Evolutionary conservation across 2,329 filamentous ascomycete species (phyloP).

Genomic region (Sclerotinia glacialis): DNA sequence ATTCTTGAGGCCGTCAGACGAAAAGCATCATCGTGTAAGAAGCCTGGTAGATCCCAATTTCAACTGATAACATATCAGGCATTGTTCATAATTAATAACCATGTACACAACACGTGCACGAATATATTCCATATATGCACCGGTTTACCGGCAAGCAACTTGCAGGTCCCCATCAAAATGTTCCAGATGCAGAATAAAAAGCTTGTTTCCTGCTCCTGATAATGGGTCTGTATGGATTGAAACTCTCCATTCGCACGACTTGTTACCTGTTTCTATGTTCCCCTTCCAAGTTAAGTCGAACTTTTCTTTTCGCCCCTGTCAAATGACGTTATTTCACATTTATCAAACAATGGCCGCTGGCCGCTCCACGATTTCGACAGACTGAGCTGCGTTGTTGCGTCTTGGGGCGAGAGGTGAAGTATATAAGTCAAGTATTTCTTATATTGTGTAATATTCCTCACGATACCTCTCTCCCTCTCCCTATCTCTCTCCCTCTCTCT

Average conservation of each 20-base stretch:
- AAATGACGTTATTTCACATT: constrained; percentile 11
- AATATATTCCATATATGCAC: not conserved
- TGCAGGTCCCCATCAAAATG: not conserved
- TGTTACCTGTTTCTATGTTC: not conserved
- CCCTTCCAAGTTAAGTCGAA: not conserved
- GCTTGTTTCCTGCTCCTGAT: not conserved
- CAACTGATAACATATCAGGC: not conserved
- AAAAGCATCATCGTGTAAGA: not conserved
- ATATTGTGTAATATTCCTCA: not conserved
- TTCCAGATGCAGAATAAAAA: not conserved
- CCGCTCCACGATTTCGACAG: not conserved
- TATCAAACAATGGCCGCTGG: not conserved
- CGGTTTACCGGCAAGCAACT: not conserved
- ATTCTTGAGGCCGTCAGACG: not conserved
- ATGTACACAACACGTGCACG: not conserved
- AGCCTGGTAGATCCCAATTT: not conserved
- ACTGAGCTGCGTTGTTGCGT: not conserved
- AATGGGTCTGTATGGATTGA: not conserved
- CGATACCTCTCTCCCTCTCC: too few species aligned
- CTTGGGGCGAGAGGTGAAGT: not conserved
- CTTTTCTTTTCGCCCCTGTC: not conserved
- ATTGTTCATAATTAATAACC: not conserved
- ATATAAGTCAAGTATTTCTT: too few species aligned
- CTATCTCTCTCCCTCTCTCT: not conserved
- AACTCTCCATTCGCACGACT: not conserved